Evolutionary conservation across 768 basidiomycete species (phyloP).

Genomic region (Strobilomyces confusus): DNA sequence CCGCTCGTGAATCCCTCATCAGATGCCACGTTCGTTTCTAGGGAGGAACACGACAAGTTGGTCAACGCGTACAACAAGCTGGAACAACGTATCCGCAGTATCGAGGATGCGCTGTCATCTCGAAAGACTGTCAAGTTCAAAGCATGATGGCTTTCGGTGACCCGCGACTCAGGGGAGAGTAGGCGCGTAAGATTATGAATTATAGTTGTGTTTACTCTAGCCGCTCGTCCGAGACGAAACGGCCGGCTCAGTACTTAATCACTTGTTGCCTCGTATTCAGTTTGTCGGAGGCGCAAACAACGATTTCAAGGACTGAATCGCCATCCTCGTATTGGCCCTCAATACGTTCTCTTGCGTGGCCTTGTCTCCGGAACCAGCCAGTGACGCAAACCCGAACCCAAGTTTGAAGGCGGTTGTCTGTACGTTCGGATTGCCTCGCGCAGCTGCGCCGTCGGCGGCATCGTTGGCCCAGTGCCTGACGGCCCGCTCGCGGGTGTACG

Average conservation of each 20-base stretch:
- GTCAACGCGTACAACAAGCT: not conserved
- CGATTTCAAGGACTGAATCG: constrained; percentile 24
- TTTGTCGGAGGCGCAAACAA: constrained; percentile 22
- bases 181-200: not conserved
- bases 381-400: constrained; percentile 37
- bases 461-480: constrained; percentile 56
- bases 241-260: not conserved
- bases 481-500: constrained; percentile 44
- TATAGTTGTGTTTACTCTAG: not conserved
- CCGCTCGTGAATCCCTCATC: too few species aligned
- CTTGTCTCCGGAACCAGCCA: constrained; percentile 2
- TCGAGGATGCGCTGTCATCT: not conserved
- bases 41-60: not conserved
- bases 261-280: not conserved
- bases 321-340: constrained; percentile 25
- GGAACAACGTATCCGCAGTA: not conserved
- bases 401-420: constrained; percentile 43
- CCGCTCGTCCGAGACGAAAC: not conserved
- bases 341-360: constrained; percentile 21
- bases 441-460: constrained; percentile 47
- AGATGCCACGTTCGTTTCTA: not conserved
- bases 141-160: not conserved
- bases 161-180: not conserved
- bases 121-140: not conserved
- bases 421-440: constrained; percentile 47